These are phyloP conservation scores for Edaphochlamys debaryana DNA, from an alignment of 139 green algal species.

Conservation along the genomic window DNA sequence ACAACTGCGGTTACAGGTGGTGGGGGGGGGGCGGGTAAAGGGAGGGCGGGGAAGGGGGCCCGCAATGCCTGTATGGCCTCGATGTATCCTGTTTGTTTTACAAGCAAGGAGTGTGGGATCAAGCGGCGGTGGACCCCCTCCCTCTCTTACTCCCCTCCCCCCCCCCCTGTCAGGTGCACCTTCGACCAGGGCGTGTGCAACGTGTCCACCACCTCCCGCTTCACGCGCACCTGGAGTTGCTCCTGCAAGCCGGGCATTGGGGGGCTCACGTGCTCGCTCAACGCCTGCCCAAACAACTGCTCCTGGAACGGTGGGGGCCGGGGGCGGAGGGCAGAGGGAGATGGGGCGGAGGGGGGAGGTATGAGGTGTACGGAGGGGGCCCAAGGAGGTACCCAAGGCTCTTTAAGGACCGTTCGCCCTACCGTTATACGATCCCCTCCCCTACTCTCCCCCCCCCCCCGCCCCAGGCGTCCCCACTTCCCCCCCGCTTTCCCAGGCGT, in stretches of 20 bases:
- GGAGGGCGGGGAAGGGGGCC: background rate
- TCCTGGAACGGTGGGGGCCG: constrained; percentile 22
- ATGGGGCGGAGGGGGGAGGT: background rate
- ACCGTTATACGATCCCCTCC: too few relatives aligned
- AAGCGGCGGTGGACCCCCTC: too few relatives aligned
- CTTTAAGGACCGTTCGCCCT: too few relatives aligned
- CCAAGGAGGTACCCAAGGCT: too few relatives aligned
- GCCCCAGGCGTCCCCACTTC: too few relatives aligned
- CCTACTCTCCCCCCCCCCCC: too few relatives aligned
- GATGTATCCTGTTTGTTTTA: too few relatives aligned
- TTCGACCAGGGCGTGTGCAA: constrained; percentile 48
- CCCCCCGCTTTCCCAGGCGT: too few relatives aligned
- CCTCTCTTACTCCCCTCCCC: background rate
- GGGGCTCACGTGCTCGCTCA: constrained; percentile 36
- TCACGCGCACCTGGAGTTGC: constrained; percentile 36
- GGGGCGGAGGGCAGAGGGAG: background rate
- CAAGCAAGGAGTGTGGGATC: too few relatives aligned
- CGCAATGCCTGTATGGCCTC: too few relatives aligned
- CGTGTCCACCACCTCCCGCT: background rate
- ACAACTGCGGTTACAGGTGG: constrained; percentile 48
- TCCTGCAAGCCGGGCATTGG: constrained; percentile 34
- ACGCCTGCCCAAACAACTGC: constrained; percentile 44
- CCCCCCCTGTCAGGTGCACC: constrained; percentile 30
- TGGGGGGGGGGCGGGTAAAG: background rate
- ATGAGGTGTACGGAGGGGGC: too few relatives aligned